Base-by-base conservation (phyloP, 768 basidiomycete genomes). In the Boletales sp. region DNA sequence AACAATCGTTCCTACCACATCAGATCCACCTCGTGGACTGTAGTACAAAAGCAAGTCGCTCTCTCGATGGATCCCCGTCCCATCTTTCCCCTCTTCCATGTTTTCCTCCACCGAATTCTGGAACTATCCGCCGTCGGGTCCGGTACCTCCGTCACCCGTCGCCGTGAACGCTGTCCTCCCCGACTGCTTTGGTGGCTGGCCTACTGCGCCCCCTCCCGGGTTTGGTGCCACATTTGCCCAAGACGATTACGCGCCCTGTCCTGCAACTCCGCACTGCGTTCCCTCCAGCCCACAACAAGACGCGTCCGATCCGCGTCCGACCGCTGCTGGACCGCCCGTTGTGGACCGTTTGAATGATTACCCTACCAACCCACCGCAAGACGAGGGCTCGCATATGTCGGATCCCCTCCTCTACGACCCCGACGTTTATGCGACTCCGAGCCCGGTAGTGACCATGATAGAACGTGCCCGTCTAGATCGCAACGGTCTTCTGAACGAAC, bases 161-260 rank as follows among this genome's bases (percentile, higher is more conserved):
- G 38, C 59, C 2, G 52, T 53, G 8, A 14, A 15, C 39, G 41
- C 40, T 2, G 8, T 18, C 0, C 21, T 25, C 21, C 48, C 38
- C 1, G 33, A 28, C 0, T 50, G 46, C 12, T 9, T 39, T 37
- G 44, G 21, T 31, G 44, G 47, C 37, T 18, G 31, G 32, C 44
- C 41, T 7, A 54, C 57, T 15, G 11, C 32, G 6, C 46, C 12
- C 18, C 57, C 57, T 36, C 19, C n/a, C 9, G 37, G 10, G 12
- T 1, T 0, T 31, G 7, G 1, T 47, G 38, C 33, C 45, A 38
- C 50, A 12, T 36, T 0, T 11, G 15, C 25, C 8, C 0, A 49
- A 1, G 49, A 62, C 1, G 48, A 38, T 5, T 8, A 49, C 30
- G 45, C 54, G 8, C 50, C 61, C 2, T 63, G 57, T 41, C 61